phyloP scores from a whole-genome alignment of 805 yeast species.

The Wilhelminamyces savonicus region DNA sequence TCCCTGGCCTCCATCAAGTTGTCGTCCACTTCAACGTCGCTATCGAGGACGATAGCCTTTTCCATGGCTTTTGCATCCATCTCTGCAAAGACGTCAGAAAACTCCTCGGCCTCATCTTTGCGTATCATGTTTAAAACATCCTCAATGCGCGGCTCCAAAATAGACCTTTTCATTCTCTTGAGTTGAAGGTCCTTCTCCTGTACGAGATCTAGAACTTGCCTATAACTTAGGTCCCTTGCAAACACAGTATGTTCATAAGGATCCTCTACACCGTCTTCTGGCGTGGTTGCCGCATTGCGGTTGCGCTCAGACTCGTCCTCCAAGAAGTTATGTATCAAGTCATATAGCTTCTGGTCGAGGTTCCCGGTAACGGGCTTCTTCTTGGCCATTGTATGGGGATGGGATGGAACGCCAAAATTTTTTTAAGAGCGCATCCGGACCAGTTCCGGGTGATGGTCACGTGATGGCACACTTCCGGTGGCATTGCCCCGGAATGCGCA shows the following conservation, averaged over 20 bases:
- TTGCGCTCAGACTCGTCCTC: no score
- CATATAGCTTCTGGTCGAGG: constrained; percentile 52
- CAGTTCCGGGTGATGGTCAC: no score
- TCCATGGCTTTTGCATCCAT: constrained; percentile 8
- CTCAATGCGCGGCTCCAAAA: constrained; percentile 59
- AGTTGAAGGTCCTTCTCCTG: constrained; percentile 63
- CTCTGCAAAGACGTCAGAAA: constrained; percentile 24
- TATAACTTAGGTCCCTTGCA: constrained; percentile 50
- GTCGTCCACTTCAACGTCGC: constrained; percentile 37
- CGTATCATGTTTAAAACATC: constrained; percentile 48
- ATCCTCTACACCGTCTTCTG: constrained; percentile 25
- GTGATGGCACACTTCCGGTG: no score
- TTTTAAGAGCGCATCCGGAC: no score
- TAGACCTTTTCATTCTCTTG: constrained; percentile 60
- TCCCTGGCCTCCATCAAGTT: constrained; percentile 63
- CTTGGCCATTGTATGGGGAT: no score
- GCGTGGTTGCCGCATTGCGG: no score
- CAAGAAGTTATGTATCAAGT: constrained; percentile 48
- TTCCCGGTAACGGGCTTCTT: constrained; percentile 3
- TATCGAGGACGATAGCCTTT: constrained; percentile 21
- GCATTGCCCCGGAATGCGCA: no score
- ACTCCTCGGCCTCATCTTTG: constrained; percentile 54
- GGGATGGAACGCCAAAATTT: no score
- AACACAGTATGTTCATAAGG: constrained; percentile 44
- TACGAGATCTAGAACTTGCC: constrained; percentile 51